These are phyloP conservation scores for Microbotryum lychnidis-dioicae DNA, from an alignment of 1,284 basidiomycete genomes.

Conservation along the genomic window DNA sequence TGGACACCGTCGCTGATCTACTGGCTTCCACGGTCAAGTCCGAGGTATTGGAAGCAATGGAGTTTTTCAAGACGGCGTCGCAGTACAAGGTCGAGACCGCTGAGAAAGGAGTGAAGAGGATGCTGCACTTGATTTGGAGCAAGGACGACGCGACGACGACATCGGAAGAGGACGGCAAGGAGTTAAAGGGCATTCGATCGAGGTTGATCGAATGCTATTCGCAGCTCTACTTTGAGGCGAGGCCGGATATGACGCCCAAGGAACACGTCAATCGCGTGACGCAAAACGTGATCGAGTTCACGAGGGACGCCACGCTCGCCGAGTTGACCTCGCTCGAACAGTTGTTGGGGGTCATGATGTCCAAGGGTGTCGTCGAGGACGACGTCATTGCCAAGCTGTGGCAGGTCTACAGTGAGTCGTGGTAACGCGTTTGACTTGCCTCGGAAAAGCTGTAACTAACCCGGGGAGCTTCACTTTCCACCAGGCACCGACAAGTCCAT, in stretches of 20 bases:
- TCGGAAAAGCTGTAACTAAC: neutral
- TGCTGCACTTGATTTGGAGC: conserved; percentile 95
- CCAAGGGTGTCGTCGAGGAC: conserved; percentile 64
- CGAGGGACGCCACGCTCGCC: conserved; percentile 83
- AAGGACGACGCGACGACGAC: conserved; percentile 83
- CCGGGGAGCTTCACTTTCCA: neutral
- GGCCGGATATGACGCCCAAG: conserved; percentile 57
- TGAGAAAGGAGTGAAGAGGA: conserved; percentile 78
- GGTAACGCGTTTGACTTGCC: neutral
- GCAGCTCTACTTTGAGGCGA: conserved; percentile 76
- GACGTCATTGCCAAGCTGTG: conserved; percentile 87
- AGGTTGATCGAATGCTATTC: conserved; percentile 85
- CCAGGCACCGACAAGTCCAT: conserved; percentile 63
- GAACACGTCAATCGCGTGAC: conserved; percentile 86
- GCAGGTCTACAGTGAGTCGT: conserved; percentile 81
- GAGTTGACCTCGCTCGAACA: conserved; percentile 94
- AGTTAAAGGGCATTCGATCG: conserved; percentile 79
- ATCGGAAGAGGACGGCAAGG: conserved; percentile 63
- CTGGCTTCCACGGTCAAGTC: conserved; percentile 85
- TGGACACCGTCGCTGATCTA: conserved; percentile 66
- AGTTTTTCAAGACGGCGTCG: conserved; percentile 80
- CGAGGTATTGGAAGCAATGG: conserved; percentile 90
- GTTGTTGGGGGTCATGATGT: conserved; percentile 89
- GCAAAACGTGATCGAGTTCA: conserved; percentile 98
- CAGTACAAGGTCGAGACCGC: conserved; percentile 75